Evolutionary conservation across 164 flowering plant species (phyloP).

Genomic region (Saururus chinensis): DNA sequence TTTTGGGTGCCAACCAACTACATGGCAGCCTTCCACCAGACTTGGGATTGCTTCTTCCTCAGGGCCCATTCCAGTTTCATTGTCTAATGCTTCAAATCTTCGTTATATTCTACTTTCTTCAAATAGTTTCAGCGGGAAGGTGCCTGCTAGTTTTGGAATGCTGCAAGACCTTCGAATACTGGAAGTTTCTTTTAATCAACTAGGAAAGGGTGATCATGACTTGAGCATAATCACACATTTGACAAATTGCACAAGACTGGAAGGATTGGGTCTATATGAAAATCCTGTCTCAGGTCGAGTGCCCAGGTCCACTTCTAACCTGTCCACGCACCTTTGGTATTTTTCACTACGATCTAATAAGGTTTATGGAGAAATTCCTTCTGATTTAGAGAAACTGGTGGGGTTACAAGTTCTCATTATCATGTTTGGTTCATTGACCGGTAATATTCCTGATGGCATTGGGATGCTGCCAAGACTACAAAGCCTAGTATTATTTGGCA

Average conservation of each 20-base stretch:
- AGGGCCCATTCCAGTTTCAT: not conserved
- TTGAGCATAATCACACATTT: slow-evolving; percentile 14
- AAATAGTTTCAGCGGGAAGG: too few species aligned
- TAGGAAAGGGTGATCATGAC: slow-evolving; percentile 10
- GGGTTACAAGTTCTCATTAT: slow-evolving; percentile 1
- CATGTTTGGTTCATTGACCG: slow-evolving; percentile 7
- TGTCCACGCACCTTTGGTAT: slow-evolving; percentile 7
- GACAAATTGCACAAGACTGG: slow-evolving; percentile 13
- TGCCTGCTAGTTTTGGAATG: slow-evolving; percentile 8
- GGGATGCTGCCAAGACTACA: too few species aligned
- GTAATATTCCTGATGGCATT: slow-evolving; percentile 6
- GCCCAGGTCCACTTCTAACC: slow-evolving; percentile 16
- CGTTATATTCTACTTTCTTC: too few species aligned
- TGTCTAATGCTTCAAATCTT: not conserved
- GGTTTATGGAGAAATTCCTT: slow-evolving; percentile 23
- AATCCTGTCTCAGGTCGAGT: slow-evolving; percentile 17
- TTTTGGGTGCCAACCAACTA: not conserved
- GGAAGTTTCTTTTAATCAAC: not conserved
- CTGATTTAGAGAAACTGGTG: slow-evolving; percentile 17
- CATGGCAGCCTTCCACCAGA: slow-evolving; percentile 2
- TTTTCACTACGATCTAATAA: slow-evolving; percentile 10
- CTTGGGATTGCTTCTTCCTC: not conserved
- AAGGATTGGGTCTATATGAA: not conserved
- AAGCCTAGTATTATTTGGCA: not conserved
- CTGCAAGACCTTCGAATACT: not conserved